phyloP scores from a whole-genome alignment of 345 rosid genomes.

The Aegle marmelos region DNA sequence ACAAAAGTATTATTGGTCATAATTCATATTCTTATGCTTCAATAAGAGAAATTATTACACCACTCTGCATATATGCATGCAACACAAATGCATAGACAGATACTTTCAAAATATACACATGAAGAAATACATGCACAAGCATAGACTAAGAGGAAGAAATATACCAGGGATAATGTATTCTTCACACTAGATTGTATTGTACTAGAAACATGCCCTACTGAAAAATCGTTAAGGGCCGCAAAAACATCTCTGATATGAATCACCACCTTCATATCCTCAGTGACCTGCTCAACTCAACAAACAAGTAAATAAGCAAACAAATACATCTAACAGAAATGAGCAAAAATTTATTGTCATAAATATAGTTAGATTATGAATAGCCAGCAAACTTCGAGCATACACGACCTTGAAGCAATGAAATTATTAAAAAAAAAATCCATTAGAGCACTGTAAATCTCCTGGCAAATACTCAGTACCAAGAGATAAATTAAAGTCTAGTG shows the following conservation, averaged over 20 bases:
- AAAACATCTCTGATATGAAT: constrained; percentile 59
- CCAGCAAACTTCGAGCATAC: not conserved
- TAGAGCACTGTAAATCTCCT: not conserved
- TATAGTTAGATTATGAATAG: not conserved
- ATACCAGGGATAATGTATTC: constrained; percentile 47
- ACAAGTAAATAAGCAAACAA: constrained; percentile 6
- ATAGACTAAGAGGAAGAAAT: constrained; percentile 12
- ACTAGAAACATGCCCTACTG: constrained; percentile 38
- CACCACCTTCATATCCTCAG: constrained; percentile 66
- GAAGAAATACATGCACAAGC: not conserved
- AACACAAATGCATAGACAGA: not conserved
- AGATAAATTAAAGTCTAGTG: not conserved
- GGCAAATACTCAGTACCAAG: not conserved
- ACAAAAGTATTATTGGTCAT: constrained; percentile 18
- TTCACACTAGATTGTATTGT: constrained; percentile 40
- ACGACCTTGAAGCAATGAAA: not conserved
- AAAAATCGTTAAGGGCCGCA: constrained; percentile 52
- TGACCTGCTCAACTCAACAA: constrained; percentile 50
- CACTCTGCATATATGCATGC: not conserved
- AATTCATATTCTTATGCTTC: constrained; percentile 10
- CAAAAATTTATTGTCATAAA: not conserved
- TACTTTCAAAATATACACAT: constrained; percentile 1
- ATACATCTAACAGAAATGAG: not conserved
- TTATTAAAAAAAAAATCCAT: not conserved
- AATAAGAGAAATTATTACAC: not conserved